Base-by-base conservation (phyloP, 169 alveolate species). In the Plasmodium malariae region DNA sequence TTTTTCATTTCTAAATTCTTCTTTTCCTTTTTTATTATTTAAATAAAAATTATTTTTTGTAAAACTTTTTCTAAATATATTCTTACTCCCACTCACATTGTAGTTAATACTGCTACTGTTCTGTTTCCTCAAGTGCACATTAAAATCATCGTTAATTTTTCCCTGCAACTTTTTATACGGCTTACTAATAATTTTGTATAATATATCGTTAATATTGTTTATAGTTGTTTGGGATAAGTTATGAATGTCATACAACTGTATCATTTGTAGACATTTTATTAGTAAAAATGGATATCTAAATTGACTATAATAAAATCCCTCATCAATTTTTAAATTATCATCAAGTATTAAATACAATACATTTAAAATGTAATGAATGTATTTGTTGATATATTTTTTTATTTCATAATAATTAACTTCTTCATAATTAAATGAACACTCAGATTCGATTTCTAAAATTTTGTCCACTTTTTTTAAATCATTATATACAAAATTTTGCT, bases 281-380 rank as follows among this genome's bases (percentile, higher is more conserved):
- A 83, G 30, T 24, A 83, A 32, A 48, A 83, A 83, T 24, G 91
- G 91, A 59, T 83, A 69, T 30, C 91, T 49, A 5, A 65, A 49
- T 19, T 83, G 62, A 17, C 40, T 21, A 30, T 83, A 83, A 71
- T 28, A 83, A 32, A 69, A 68, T 37, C 91, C 91, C 21, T 69
- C 74, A 6, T 83, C 91, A 9, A 69, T 54, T 68, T 67, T 83
- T 54, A 68, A 68, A 83, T 83, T 83, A 5, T 83, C 91, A 68
- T 83, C 85, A 28, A 83, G 9, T 17, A 83, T 68, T 40, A 68
- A 59, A 59, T 83, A 67, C 7, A 83, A 12, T 7, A 83, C 51
- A 45, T 68, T 83, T 43, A 83, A 36, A 36, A 83, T 83, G 54
- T 37, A 83, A 43, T 67, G 83, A 11, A 83, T 67, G 28, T 83